Evolutionary conservation across 768 basidiomycete species (phyloP).

Genomic region (Trametes meyenii): DNA sequence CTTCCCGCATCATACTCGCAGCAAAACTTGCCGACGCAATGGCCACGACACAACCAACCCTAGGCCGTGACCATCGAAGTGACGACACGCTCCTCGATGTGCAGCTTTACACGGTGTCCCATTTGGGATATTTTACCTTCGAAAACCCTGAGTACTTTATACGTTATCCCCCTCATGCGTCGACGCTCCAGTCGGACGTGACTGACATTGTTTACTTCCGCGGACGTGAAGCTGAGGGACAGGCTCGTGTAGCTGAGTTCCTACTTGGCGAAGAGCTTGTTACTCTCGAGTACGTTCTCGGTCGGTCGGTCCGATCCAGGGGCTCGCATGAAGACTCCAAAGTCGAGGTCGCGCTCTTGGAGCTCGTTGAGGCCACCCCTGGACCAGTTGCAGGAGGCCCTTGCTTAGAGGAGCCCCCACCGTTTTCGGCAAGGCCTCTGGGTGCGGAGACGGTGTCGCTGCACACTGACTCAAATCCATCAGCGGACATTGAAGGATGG

Average conservation of each 20-base stretch:
- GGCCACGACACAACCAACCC: not conserved
- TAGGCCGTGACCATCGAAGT: not conserved
- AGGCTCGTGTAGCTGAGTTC: not conserved
- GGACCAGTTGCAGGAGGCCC: no score
- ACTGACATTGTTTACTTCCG: not conserved
- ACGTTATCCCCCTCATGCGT: not conserved
- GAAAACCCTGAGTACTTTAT: not conserved
- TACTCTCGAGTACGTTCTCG: not conserved
- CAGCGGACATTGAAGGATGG: not conserved
- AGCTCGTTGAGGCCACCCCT: no score
- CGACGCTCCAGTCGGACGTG: not conserved
- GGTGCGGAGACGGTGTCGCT: not conserved
- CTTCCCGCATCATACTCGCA: not conserved
- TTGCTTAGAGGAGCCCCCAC: no score
- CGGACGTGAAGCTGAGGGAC: not conserved
- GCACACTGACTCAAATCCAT: not conserved
- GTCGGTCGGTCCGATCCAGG: not conserved
- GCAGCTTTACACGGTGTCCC: not conserved
- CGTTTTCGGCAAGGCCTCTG: not conserved
- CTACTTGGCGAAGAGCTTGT: not conserved
- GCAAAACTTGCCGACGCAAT: not conserved
- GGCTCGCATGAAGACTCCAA: no score
- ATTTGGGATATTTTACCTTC: not conserved
- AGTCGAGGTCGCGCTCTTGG: no score
- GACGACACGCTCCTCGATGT: not conserved